Base-by-base conservation (phyloP, 352 stramenopile species). In the Globisporangium nagaii region DNA sequence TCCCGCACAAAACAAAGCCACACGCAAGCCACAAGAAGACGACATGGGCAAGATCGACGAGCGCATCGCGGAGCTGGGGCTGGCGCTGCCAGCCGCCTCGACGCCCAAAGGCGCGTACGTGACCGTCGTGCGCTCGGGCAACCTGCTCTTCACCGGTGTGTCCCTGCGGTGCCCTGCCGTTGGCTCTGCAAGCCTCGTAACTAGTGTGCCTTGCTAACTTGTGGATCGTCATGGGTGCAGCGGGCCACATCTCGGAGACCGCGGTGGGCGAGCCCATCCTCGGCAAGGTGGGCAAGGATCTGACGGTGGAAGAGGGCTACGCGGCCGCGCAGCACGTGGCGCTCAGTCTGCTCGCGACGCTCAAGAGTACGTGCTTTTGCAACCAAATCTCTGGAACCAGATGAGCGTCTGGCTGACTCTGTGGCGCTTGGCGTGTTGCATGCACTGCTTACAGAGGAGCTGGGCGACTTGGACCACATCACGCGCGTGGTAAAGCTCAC, bases 401-500 rank as follows among this genome's bases (percentile, higher is more conserved):
- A n/a, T n/a, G n/a, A n/a, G n/a, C n/a, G n/a, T n/a, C n/a, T n/a
- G n/a, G n/a, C n/a, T n/a, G n/a, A n/a, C n/a, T n/a, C n/a, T n/a
- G n/a, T n/a, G n/a, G n/a, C n/a, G n/a, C n/a, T n/a, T n/a, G n/a
- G n/a, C 4, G 0, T 8, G 13, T 32, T 46, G 25, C 12, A 2
- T 46, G 25, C n/a, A 3, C n/a, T 30, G 15, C 25, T 27, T 12
- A 25, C 45, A 84, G 73, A 68, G 30, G 73, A 88, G 53, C 51
- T 89, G 4, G 84, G 84, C 12, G 86, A 97, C 63, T 68, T 97
- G 25, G 88, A 96, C 68, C 61, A 79, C 17, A 74, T 98, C 52
- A 90, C 79, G 61, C 73, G 86, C 55, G 71, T 98, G 44, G 88
- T 98, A 30, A 98, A 98, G 76, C 63, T 98, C 42, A 84, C 93